A percentile compares a stretch with the other conserved stretches of the same genome.
Conservation (phyloP, 2,329 filamentous ascomycete genomes). For the Exophiala sp. region DNA sequence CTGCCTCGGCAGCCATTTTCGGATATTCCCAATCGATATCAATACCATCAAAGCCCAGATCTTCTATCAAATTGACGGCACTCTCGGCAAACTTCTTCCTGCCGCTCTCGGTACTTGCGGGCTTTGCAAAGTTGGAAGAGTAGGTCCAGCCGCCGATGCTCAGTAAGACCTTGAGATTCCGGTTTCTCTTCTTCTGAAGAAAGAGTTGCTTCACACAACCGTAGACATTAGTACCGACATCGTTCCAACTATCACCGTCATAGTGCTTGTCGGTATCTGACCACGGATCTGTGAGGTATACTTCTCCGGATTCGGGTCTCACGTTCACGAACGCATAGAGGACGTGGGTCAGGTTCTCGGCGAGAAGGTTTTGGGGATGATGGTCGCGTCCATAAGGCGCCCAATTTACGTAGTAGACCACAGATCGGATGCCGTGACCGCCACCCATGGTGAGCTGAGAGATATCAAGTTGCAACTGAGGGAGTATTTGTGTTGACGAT, state of each 20-base stretch:
- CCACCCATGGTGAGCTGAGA: slow-evolving; percentile 18
- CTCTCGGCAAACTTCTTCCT: slow-evolving; percentile 65
- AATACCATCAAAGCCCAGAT: slow-evolving; percentile 66
- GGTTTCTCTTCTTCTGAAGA: slow-evolving; percentile 70
- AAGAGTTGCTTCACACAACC: slow-evolving; percentile 76
- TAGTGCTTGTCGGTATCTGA: slow-evolving; percentile 70
- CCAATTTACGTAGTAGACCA: slow-evolving; percentile 49
- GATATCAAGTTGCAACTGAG: neutral
- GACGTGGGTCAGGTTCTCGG: slow-evolving; percentile 78
- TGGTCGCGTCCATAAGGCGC: slow-evolving; percentile 82
- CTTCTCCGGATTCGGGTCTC: slow-evolving; percentile 72
- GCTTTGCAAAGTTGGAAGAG: slow-evolving; percentile 70
- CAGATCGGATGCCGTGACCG: slow-evolving; percentile 31
- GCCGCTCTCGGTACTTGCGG: slow-evolving; percentile 57
- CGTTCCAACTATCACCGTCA: slow-evolving; percentile 62
- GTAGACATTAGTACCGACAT: slow-evolving; percentile 68
- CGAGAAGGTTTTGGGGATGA: slow-evolving; percentile 78
- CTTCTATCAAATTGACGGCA: slow-evolving; percentile 71
- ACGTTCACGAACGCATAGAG: slow-evolving; percentile 92
- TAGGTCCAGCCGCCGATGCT: slow-evolving; percentile 82
- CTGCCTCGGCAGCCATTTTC: slow-evolving; percentile 39
- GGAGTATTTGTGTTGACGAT: slow-evolving; percentile 25
- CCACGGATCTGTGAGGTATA: slow-evolving; percentile 68
- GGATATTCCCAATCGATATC: slow-evolving; percentile 51
- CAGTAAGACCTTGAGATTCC: slow-evolving; percentile 73